Conservation (phyloP, 306 rosid species). For the Castanospermum australe region DNA sequence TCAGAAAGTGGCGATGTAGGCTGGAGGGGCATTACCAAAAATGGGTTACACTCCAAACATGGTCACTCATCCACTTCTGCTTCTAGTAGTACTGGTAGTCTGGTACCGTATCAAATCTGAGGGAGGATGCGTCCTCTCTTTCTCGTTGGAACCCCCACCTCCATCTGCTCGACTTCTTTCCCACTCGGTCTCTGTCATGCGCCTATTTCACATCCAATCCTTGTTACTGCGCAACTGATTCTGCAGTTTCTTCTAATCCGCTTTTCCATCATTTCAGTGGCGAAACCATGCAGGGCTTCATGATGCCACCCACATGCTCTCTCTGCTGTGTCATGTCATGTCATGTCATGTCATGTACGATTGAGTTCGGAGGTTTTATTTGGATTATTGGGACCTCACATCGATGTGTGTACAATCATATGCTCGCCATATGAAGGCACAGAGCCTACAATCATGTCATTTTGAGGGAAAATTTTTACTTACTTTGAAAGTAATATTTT, state of each 20-base stretch:
- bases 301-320: constrained; percentile 20
- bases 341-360: not conserved
- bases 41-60: constrained; percentile 28
- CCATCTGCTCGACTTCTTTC: not conserved
- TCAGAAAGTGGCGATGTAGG: constrained; percentile 5
- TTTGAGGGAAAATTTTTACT: no score
- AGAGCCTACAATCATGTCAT: not conserved
- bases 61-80: constrained; percentile 14
- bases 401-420: not conserved
- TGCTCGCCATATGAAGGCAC: constrained; percentile 17
- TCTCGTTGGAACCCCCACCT: constrained; percentile 7
- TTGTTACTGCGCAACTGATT: not conserved
- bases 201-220: constrained; percentile 21
- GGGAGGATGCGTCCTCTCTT: not conserved
- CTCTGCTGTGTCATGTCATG: not conserved
- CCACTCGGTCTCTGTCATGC: constrained; percentile 1
- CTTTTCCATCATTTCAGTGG: constrained; percentile 20
- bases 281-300: constrained; percentile 19
- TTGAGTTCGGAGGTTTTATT: not conserved
- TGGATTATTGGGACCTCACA: constrained; percentile 11
- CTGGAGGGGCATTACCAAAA: constrained; percentile 1
- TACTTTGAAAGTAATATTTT: no score
- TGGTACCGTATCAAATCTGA: not conserved
- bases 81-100: no score
- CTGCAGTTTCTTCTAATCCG: not conserved